Conservation (phyloP, 495 filamentous ascomycete species). For the Annulohypoxylon bovei region DNA sequence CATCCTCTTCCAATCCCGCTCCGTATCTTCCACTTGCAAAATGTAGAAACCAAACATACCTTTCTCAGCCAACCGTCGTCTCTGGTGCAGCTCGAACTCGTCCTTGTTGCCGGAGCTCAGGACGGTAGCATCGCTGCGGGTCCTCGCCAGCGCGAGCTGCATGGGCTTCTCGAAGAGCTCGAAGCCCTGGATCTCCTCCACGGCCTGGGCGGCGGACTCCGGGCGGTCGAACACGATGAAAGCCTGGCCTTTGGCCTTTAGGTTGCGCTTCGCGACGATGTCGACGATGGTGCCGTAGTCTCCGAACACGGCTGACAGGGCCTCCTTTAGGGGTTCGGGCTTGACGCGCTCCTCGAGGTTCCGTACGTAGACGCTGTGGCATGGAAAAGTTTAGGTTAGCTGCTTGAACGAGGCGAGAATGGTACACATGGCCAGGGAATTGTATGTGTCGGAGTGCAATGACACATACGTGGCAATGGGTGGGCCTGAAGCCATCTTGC, state of each 20-base stretch:
- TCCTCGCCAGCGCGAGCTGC: constrained; percentile 84
- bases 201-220: constrained; percentile 78
- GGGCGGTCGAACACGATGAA: constrained; percentile 91
- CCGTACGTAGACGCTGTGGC: constrained; percentile 73
- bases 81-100: constrained; percentile 88
- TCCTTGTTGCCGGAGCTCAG: constrained; percentile 74
- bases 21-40: background rate
- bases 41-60: constrained; percentile 61
- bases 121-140: constrained; percentile 89
- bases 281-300: constrained; percentile 93
- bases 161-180: constrained; percentile 95
- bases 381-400: constrained; percentile 35
- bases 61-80: constrained; percentile 86
- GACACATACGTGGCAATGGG: constrained; percentile 70
- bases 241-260: constrained; percentile 94
- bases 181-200: constrained; percentile 92
- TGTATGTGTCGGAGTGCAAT: constrained; percentile 71
- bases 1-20: background rate
- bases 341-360: constrained; percentile 96
- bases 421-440: constrained; percentile 39
- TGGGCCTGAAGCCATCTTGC: constrained; percentile 53
- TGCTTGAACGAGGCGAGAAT: background rate
- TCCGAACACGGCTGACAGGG: constrained; percentile 81
- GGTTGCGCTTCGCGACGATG: constrained; percentile 89
- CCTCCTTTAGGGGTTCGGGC: constrained; percentile 76